Evolutionary conservation across 2,329 filamentous ascomycete genomes (phyloP).

Genomic region (Magnaporthales sp.): DNA sequence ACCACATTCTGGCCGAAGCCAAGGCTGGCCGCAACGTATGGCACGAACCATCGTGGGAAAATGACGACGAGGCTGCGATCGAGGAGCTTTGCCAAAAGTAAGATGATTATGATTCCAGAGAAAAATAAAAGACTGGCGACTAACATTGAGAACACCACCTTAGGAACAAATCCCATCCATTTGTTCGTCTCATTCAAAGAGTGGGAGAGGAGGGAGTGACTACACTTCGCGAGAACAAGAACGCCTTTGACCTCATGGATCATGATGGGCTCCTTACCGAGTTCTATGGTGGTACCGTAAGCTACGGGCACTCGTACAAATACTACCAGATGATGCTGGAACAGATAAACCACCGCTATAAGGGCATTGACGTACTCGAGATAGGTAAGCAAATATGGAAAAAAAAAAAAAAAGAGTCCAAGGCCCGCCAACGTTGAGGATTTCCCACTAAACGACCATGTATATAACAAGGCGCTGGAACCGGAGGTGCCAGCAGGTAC

Average conservation of each 20-base stretch:
- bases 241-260: slow-evolving; percentile 12
- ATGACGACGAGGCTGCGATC: slow-evolving; percentile 1
- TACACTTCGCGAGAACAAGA: slow-evolving; percentile 15
- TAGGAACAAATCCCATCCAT: slow-evolving; percentile 5
- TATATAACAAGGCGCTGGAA: slow-evolving; percentile 17
- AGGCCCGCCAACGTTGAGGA: too few relatives aligned
- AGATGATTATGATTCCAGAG: background rate
- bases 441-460: background rate
- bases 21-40: background rate
- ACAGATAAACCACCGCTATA: slow-evolving; percentile 4
- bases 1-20: background rate
- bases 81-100: background rate
- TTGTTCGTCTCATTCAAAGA: slow-evolving; percentile 8
- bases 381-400: too few relatives aligned
- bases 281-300: background rate
- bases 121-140: background rate
- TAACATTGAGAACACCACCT: background rate
- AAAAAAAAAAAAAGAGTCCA: too few relatives aligned
- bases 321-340: background rate
- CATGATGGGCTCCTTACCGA: slow-evolving; percentile 21
- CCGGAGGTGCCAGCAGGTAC: slow-evolving; percentile 16
- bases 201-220: slow-evolving; percentile 7
- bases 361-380: slow-evolving; percentile 18
- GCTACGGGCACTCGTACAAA: background rate
- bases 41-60: background rate